These are phyloP conservation scores for Fusarium palustre DNA, from an alignment of 2,329 filamentous ascomycete species.

Conservation along the genomic window DNA sequence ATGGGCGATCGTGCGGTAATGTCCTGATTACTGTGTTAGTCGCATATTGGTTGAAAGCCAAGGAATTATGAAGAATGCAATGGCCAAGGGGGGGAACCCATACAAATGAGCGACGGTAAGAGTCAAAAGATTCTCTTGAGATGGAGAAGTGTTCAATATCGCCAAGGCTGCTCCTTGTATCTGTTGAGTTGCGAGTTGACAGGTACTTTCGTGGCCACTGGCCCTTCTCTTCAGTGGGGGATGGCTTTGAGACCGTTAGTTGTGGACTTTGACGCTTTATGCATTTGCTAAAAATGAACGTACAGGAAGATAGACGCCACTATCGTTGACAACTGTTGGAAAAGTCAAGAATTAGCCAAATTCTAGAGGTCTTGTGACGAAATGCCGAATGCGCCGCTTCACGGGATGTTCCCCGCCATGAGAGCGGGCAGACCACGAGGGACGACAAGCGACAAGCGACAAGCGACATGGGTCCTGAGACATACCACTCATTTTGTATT, in stretches of 20 bases:
- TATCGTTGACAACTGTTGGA: conserved; percentile 88
- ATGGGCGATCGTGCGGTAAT: conserved; percentile 90
- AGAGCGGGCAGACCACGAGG: conserved; percentile 18
- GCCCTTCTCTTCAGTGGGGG: conserved; percentile 84
- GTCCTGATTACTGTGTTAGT: conserved; percentile 68
- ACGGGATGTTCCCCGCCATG: conserved; percentile 15
- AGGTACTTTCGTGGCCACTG: conserved; percentile 76
- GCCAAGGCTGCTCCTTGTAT: conserved; percentile 71
- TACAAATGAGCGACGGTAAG: conserved; percentile 95
- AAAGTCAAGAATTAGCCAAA: conserved; percentile 44
- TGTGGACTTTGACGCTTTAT: conserved; percentile 7
- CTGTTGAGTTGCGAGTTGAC: conserved; percentile 64
- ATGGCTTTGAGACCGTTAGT: conserved; percentile 69
- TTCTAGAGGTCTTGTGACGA: conserved; percentile 42
- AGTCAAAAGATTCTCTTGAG: conserved; percentile 96
- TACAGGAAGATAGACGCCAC: conserved; percentile 93
- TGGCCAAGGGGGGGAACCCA: conserved; percentile 50
- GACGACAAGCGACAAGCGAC: conserved; percentile 23
- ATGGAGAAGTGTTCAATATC: conserved; percentile 96
- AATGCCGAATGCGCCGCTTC: conserved; percentile 35
- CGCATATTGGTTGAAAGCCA: conserved; percentile 4
- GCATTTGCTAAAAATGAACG: conserved; percentile 45
- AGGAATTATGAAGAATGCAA: background rate
- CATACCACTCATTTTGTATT: conserved; percentile 86
- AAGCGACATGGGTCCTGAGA: conserved; percentile 31